Conservation (phyloP, 1,284 basidiomycete species). For the Vanrija pseudolonga region DNA sequence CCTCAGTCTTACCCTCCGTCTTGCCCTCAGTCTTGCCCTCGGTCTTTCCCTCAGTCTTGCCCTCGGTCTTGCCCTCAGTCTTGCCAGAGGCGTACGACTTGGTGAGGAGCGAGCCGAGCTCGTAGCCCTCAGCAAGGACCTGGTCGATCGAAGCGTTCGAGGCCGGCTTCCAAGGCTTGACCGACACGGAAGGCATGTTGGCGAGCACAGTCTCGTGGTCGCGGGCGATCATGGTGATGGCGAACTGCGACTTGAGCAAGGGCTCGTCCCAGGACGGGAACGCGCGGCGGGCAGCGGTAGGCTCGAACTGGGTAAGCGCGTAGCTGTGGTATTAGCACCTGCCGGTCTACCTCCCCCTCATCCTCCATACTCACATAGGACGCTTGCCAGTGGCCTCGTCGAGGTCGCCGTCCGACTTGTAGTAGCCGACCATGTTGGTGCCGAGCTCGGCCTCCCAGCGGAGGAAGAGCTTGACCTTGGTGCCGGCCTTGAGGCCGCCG, state of each 20-base stretch:
- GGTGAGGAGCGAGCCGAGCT: constrained; percentile 46
- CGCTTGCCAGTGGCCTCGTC: constrained; percentile 51
- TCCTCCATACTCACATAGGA: constrained; percentile 31
- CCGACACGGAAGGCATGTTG: constrained; percentile 76
- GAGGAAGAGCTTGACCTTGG: constrained; percentile 55
- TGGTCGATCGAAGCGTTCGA: constrained; percentile 32
- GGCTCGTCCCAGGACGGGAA: constrained; percentile 93
- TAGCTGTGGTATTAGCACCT: constrained; percentile 51
- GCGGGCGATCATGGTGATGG: constrained; percentile 76
- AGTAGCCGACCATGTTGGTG: constrained; percentile 59
- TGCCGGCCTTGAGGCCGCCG: constrained; percentile 61
- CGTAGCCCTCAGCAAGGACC: constrained; percentile 38
- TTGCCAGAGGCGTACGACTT: constrained; percentile 25
- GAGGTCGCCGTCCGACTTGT: constrained; percentile 49
- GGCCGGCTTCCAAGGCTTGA: constrained; percentile 50
- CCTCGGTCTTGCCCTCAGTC: constrained; percentile 37
- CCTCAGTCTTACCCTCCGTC: constrained; percentile 30
- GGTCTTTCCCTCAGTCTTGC: constrained; percentile 47
- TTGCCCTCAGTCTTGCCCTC: constrained; percentile 46
- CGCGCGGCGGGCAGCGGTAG: constrained; percentile 76
- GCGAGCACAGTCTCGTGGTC: constrained; percentile 61
- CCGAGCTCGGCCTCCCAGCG: constrained; percentile 59
- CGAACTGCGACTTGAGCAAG: constrained; percentile 81
- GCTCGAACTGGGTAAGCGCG: constrained; percentile 75
- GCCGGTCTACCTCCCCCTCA: background rate